A percentile compares a stretch with the other conserved stretches of the same genome.
Evolutionary conservation across 2,329 filamentous ascomycete genomes (phyloP).

Genomic region (Pseudogymnoascus sp.): DNA sequence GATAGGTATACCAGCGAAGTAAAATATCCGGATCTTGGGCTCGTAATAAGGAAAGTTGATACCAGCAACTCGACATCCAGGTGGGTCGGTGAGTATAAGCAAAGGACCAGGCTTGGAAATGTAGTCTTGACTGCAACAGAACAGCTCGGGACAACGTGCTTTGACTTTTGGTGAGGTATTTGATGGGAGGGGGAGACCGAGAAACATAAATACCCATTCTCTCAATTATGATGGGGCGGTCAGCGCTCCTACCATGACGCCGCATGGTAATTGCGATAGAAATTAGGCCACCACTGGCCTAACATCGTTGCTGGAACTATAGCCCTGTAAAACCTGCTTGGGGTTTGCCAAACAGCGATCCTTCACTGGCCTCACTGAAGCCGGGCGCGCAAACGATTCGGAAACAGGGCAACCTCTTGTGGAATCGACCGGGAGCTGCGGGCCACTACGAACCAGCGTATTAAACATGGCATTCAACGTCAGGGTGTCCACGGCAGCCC

Average conservation of each 20-base stretch:
- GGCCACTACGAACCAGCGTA: constrained; percentile 4
- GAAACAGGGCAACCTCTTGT: constrained; percentile 5
- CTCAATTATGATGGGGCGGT: not conserved
- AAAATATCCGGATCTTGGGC: constrained; percentile 1
- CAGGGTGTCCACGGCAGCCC: not conserved
- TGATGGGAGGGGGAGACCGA: not conserved
- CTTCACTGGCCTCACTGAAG: constrained; percentile 7
- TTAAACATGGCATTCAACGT: constrained; percentile 1
- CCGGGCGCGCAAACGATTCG: constrained; percentile 1
- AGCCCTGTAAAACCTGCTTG: constrained; percentile 8
- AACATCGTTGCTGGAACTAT: not conserved
- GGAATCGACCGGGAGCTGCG: not conserved
- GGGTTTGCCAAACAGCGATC: constrained; percentile 3
- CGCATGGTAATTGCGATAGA: constrained; percentile 5
- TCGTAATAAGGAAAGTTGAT: constrained; percentile 9
- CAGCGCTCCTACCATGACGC: constrained; percentile 3
- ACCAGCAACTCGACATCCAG: constrained; percentile 3
- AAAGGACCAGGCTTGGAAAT: not conserved
- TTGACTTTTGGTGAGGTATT: not conserved
- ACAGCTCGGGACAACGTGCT: not conserved
- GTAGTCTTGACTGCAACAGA: constrained; percentile 2
- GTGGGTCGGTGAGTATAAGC: not conserved
- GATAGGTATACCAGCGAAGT: constrained; percentile 6
- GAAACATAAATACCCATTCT: constrained; percentile 9
- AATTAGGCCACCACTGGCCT: constrained; percentile 5